Evolutionary conservation across 345 rosid species (phyloP).

Genomic region (Ceriops zippeliana): DNA sequence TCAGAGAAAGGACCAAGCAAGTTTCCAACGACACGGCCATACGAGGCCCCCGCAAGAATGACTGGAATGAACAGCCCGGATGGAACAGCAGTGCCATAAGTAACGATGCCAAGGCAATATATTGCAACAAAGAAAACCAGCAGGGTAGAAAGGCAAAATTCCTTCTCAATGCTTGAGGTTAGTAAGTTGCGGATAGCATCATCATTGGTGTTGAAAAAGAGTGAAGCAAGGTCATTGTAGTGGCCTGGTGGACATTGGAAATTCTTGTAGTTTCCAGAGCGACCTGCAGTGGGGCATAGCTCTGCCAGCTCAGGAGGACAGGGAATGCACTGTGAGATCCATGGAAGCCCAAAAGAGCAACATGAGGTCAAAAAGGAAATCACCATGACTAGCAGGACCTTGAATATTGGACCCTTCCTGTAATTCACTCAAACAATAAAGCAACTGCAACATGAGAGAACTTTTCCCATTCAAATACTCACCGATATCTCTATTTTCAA

Average conservation of each 20-base stretch:
- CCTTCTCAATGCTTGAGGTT: conserved; percentile 49
- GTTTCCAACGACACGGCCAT: conserved; percentile 75
- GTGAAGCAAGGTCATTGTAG: conserved; percentile 89
- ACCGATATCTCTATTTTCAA: background rate
- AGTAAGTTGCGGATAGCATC: conserved; percentile 83
- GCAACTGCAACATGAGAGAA: background rate
- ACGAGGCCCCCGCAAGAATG: conserved; percentile 89
- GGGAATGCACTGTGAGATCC: conserved; percentile 69
- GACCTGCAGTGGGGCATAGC: conserved; percentile 68
- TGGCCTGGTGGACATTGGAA: conserved; percentile 79
- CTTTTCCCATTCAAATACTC: background rate
- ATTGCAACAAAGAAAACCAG: conserved; percentile 61
- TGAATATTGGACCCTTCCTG: conserved; percentile 78
- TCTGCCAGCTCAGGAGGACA: conserved; percentile 54
- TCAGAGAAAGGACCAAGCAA: conserved; percentile 49
- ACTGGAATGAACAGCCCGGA: conserved; percentile 96
- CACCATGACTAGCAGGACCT: conserved; percentile 61
- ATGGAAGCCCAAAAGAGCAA: conserved; percentile 82
- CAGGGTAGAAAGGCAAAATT: conserved; percentile 64
- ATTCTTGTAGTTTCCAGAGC: conserved; percentile 69
- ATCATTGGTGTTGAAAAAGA: conserved; percentile 80
- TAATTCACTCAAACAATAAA: conserved; percentile 23
- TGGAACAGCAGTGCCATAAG: conserved; percentile 92
- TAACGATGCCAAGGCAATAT: conserved; percentile 70
- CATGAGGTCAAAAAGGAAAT: conserved; percentile 76